A percentile compares a stretch with the other conserved stretches of the same genome.
Evolutionary conservation across 208 protist genomes (phyloP).

Genomic region (Trypanosoma mega): DNA sequence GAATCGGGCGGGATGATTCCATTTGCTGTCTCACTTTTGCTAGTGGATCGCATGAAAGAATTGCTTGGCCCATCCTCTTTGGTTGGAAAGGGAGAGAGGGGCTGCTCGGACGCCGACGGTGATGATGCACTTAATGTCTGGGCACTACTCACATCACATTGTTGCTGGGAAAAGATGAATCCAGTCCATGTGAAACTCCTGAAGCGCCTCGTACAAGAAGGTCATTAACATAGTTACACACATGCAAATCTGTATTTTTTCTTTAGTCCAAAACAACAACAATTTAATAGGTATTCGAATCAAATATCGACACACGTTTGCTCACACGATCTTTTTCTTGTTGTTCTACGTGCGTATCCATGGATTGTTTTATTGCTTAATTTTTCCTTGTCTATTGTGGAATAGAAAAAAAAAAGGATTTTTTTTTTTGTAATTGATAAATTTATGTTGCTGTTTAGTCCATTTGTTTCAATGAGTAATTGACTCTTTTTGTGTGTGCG

Average conservation of each 20-base stretch:
- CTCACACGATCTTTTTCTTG: too few species aligned
- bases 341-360: too few species aligned
- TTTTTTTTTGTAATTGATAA: background rate
- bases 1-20: conserved; percentile 23
- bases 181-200: conserved; percentile 25
- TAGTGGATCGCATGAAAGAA: conserved; percentile 55
- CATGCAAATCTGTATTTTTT: background rate
- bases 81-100: background rate
- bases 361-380: background rate
- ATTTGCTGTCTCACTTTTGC: conserved; percentile 34
- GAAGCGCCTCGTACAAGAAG: conserved; percentile 18
- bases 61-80: background rate
- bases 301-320: too few species aligned
- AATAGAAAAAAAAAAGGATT: too few species aligned
- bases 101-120: background rate
- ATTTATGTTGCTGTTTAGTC: background rate
- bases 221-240: background rate
- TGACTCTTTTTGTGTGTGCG: too few species aligned
- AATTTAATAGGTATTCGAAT: background rate
- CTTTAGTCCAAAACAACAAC: background rate
- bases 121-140: conserved; percentile 26
- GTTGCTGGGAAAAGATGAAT: conserved; percentile 29
- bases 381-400: too few species aligned
- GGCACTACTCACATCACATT: conserved; percentile 14
- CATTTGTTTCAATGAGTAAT: too few species aligned